Evolutionary conservation across 2,329 filamentous ascomycete genomes (phyloP).

Genomic region (Neofusicoccum laricinum): DNA sequence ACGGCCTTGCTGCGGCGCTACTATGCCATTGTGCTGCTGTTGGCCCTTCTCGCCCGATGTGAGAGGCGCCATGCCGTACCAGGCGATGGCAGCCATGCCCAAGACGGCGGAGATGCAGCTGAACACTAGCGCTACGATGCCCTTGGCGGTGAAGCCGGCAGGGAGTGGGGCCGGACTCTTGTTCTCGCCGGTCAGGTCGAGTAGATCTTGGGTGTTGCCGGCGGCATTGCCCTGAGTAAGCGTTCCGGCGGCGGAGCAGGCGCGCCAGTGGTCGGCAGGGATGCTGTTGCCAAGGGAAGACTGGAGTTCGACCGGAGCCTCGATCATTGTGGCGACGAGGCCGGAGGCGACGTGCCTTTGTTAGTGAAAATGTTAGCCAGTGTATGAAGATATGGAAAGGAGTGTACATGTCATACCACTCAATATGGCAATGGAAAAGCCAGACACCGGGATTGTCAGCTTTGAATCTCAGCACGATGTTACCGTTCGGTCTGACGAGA

Average conservation of each 20-base stretch:
- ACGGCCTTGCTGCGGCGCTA: background rate
- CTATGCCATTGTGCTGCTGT: background rate
- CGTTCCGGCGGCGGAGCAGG: conserved; percentile 53
- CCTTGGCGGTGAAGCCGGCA: conserved; percentile 66
- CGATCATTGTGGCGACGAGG: conserved; percentile 51
- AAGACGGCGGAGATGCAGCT: conserved; percentile 66
- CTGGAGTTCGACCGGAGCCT: conserved; percentile 53
- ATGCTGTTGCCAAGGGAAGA: conserved; percentile 54
- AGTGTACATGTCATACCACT: conserved; percentile 20
- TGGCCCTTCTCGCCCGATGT: background rate
- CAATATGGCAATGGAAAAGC: conserved; percentile 26
- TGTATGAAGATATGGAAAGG: background rate
- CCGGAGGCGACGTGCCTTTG: conserved; percentile 50
- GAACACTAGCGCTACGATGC: conserved; percentile 73
- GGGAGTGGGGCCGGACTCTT: conserved; percentile 56
- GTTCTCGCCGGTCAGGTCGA: conserved; percentile 56
- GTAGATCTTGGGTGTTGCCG: conserved; percentile 61
- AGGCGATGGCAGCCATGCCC: conserved; percentile 64
- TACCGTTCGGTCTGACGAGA: conserved; percentile 52
- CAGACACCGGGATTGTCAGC: conserved; percentile 50
- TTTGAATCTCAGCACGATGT: conserved; percentile 55
- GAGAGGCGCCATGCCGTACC: conserved; percentile 57
- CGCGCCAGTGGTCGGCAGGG: conserved; percentile 59
- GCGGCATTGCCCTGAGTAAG: conserved; percentile 69
- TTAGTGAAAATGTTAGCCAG: background rate